Percentiles rank a stretch among this genome's conserved stretches.
These are phyloP conservation scores for Backusella morwellensis DNA, from an alignment of 192 early-diverging fungal species.

Conservation along the genomic window DNA sequence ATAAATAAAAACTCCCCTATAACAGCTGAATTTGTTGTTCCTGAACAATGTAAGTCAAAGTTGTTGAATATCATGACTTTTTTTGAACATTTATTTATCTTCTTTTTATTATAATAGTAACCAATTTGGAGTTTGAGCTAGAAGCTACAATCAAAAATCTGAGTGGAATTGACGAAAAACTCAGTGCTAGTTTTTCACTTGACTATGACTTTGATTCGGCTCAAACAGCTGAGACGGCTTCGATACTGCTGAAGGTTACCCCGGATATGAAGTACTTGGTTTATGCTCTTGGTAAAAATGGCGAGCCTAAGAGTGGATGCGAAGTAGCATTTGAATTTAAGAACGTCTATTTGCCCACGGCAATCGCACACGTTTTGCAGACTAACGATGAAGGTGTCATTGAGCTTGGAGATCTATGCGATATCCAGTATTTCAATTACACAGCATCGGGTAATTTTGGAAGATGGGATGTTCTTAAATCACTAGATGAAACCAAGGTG, in stretches of 20 bases:
- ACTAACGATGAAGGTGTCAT: constrained; percentile 40
- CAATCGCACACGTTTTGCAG: constrained; percentile 19
- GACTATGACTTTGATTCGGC: neutral
- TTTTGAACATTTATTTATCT: neutral
- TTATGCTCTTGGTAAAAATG: constrained; percentile 41
- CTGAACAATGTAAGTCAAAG: constrained; percentile 30
- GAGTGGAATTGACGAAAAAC: neutral
- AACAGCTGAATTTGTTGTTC: constrained; percentile 37
- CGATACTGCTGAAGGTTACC: neutral
- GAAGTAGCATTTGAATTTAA: constrained; percentile 26
- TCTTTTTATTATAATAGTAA: constrained; percentile 13
- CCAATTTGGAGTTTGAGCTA: constrained; percentile 11
- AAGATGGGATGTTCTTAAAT: neutral
- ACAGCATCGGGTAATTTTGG: neutral
- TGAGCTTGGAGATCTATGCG: constrained; percentile 27
- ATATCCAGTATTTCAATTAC: neutral
- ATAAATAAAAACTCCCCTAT: constrained; percentile 18
- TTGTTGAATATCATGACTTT: neutral
- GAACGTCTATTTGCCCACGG: constrained; percentile 9
- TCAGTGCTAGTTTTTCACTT: neutral
- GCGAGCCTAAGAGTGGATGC: constrained; percentile 30
- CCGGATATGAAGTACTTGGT: constrained; percentile 27
- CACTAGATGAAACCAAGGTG: neutral
- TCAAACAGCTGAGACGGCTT: neutral
- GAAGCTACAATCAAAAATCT: constrained; percentile 35